Base-by-base conservation (phyloP, 208 protist species). In the Wallacemonas collosoma region DNA sequence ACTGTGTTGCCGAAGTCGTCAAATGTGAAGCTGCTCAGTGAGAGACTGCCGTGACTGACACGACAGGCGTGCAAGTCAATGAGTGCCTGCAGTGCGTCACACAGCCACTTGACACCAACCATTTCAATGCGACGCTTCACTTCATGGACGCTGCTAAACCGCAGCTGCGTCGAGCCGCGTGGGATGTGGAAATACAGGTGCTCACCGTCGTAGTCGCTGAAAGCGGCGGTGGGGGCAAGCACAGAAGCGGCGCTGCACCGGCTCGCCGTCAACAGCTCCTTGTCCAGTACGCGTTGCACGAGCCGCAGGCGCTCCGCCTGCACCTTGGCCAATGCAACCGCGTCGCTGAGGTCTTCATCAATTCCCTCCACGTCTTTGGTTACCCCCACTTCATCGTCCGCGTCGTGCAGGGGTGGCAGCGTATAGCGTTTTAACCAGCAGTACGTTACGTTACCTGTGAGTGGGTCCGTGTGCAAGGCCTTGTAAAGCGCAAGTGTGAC, bases 1-100 rank as follows among this genome's bases (percentile, higher is more conserved):
- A 80, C 77, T 2, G 82, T 86, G 72, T 90, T 88, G 66, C 88
- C 88, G 71, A 93, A 93, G 70, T 88, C 83, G 71, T 93, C 88
- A 75, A 85, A 90, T 12, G 85, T 93, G 77, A 93, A 93, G 75
- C 75, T 84, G 68, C 81, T 85, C 40, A 93, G 72, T 11, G 62
- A 65, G 38, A 93, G 65, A 57, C 72, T 48, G 11, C 85, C 88
- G 75, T 93, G 88, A 2, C 80, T 75, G 64, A 87, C 67, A 17
- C 83, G 82, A 54, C 82, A 87, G 43, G 79, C 72, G 75, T 93
- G 88, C 6, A 93, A 57, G 57, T 87, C 87, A 45, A 82, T 82
- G 45, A 93, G 77, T 61, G 75, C 81, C 56, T 90, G 85, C 58
- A 93, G 68, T 7, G 79, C 85, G 71, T 90, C 85, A 63, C 85